Conservation (phyloP, 2,329 filamentous ascomycete genomes). For the Rutstroemia sp. region DNA sequence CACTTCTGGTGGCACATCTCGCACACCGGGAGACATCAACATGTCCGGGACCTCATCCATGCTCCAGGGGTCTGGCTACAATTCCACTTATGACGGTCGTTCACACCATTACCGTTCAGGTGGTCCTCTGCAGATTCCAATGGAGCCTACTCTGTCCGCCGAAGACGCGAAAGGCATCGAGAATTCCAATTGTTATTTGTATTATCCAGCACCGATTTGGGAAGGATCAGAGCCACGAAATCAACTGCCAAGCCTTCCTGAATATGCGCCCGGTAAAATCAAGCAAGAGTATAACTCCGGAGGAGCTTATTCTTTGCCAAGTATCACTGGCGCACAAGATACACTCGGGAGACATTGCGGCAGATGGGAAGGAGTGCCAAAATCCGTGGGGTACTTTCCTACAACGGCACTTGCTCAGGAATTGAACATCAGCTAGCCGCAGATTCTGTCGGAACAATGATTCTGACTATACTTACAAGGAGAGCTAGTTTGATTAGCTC, state of each 20-base stretch:
- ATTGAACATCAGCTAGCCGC: slow-evolving; percentile 23
- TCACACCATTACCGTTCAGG: slow-evolving; percentile 23
- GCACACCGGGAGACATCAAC: slow-evolving; percentile 23
- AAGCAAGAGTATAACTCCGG: slow-evolving; percentile 23
- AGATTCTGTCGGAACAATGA: not conserved
- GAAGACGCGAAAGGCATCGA: slow-evolving; percentile 28
- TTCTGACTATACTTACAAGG: not conserved
- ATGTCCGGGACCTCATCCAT: slow-evolving; percentile 26
- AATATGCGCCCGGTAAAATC: slow-evolving; percentile 21
- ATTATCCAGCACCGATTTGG: slow-evolving; percentile 26
- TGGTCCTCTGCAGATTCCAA: slow-evolving; percentile 23
- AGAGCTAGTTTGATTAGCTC: too few relatives aligned
- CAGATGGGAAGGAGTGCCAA: slow-evolving; percentile 26
- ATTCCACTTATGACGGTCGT: slow-evolving; percentile 21
- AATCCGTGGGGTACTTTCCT: slow-evolving; percentile 27
- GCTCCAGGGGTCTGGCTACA: slow-evolving; percentile 22
- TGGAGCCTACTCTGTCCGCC: slow-evolving; percentile 26
- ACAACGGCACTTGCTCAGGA: slow-evolving; percentile 24
- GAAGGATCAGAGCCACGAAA: slow-evolving; percentile 24
- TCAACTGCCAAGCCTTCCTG: slow-evolving; percentile 21
- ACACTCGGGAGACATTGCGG: slow-evolving; percentile 24
- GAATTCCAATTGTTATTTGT: slow-evolving; percentile 25
- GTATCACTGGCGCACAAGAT: slow-evolving; percentile 19
- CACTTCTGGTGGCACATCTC: slow-evolving; percentile 17
- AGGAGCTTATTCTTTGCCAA: slow-evolving; percentile 21